phyloP scores from a whole-genome alignment of 2,329 filamentous ascomycete species.

The Bimuria novae-zelandiae region DNA sequence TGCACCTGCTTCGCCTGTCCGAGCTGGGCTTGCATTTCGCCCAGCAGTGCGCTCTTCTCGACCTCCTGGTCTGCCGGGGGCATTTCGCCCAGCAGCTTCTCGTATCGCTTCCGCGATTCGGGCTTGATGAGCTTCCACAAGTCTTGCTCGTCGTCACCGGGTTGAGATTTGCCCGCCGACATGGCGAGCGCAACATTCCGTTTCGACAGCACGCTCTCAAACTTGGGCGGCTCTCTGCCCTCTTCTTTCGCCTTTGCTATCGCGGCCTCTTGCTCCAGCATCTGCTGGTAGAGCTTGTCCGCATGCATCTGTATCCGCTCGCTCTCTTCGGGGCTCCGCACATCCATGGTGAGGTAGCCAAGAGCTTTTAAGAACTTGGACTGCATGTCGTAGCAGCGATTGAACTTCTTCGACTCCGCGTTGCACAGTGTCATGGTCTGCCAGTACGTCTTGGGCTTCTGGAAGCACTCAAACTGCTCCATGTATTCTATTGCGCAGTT shows the following conservation, averaged over 20 bases:
- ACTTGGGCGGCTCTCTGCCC: constrained; percentile 59
- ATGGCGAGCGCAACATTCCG: constrained; percentile 35
- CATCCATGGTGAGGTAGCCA: constrained; percentile 76
- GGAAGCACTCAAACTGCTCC: constrained; percentile 82
- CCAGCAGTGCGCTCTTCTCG: constrained; percentile 40
- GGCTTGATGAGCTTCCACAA: constrained; percentile 40
- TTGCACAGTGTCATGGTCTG: constrained; percentile 80
- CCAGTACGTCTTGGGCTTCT: constrained; percentile 64
- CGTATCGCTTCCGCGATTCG: constrained; percentile 35
- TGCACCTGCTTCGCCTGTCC: constrained; percentile 38
- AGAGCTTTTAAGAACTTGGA: constrained; percentile 88
- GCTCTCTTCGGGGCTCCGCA: constrained; percentile 73
- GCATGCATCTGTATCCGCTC: constrained; percentile 90
- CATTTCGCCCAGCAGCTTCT: constrained; percentile 38
- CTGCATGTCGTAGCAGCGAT: constrained; percentile 89
- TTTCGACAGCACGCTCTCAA: constrained; percentile 60
- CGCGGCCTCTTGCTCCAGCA: constrained; percentile 78
- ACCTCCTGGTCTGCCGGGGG: constrained; percentile 38
- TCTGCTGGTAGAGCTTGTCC: constrained; percentile 84
- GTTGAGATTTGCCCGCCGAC: constrained; percentile 12
- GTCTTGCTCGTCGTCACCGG: constrained; percentile 21
- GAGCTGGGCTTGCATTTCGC: constrained; percentile 37
- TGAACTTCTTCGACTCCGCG: constrained; percentile 75
- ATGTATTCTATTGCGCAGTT: constrained; percentile 91
- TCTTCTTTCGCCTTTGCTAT: constrained; percentile 70